phyloP scores from a whole-genome alignment of 1,139 yeast species.

The Magnusiomyces clavatus region DNA sequence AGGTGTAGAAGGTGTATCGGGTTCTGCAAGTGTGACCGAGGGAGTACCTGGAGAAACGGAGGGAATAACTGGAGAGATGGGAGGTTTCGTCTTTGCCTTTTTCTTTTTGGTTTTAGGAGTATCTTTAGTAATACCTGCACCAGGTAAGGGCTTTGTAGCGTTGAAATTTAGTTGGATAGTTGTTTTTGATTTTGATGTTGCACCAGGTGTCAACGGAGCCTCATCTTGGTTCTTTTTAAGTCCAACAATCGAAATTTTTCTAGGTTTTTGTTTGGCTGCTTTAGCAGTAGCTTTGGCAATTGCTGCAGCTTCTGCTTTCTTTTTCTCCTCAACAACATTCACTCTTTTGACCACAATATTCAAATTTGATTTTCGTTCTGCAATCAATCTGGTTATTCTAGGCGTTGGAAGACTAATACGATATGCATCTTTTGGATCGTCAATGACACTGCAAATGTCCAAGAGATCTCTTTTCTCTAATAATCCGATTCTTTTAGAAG shows the following conservation, averaged over 20 bases:
- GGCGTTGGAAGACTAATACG: slow-evolving; percentile 61
- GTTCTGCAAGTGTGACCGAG: no score
- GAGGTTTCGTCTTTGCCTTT: no score
- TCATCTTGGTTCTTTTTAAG: background rate
- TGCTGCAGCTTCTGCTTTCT: slow-evolving; percentile 2
- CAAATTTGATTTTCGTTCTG: slow-evolving; percentile 44
- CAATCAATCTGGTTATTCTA: slow-evolving; percentile 56
- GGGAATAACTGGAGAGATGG: no score
- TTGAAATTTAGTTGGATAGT: no score
- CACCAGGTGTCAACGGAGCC: background rate
- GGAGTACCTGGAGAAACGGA: no score
- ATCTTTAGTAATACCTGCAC: no score
- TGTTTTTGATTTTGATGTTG: background rate
- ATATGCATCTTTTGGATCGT: slow-evolving; percentile 53
- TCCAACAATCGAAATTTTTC: no score
- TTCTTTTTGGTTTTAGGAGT: no score
- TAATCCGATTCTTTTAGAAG: slow-evolving; percentile 43
- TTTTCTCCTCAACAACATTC: background rate
- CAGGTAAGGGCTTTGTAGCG: no score
- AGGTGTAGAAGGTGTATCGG: no score
- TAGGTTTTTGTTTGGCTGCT: background rate
- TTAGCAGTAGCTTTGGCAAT: background rate
- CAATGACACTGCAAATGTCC: slow-evolving; percentile 58
- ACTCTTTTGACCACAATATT: slow-evolving; percentile 30
- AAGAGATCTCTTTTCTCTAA: slow-evolving; percentile 57